phyloP scores from a whole-genome alignment of 2,329 filamentous ascomycete genomes.

The Monilinia fructicola region DNA sequence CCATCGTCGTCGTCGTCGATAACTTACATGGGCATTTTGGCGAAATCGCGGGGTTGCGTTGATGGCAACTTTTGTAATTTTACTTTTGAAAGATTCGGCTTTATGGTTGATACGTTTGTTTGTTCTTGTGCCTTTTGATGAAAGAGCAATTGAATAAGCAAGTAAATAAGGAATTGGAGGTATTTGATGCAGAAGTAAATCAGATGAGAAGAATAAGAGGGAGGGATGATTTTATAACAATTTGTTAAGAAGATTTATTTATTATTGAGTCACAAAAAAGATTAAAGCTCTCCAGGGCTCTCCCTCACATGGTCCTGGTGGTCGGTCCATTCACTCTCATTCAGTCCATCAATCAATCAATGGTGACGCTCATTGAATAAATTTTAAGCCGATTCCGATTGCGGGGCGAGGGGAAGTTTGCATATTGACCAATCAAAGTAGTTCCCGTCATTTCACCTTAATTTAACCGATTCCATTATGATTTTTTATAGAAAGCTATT shows the following conservation, averaged over 20 bases:
- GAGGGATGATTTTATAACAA: not conserved
- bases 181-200: not conserved
- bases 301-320: no score
- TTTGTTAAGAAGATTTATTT: not conserved
- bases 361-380: not conserved
- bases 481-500: no score
- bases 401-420: slow-evolving; percentile 18
- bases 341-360: not conserved
- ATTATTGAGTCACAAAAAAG: slow-evolving; percentile 13
- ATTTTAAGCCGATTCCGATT: slow-evolving; percentile 11
- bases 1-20: not conserved
- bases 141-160: not conserved
- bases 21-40: slow-evolving; percentile 33
- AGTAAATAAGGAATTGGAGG: not conserved
- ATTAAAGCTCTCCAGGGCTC: not conserved
- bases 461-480: no score
- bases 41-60: slow-evolving; percentile 8
- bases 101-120: slow-evolving; percentile 1
- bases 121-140: not conserved
- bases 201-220: not conserved
- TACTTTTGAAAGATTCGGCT: not conserved
- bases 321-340: not conserved
- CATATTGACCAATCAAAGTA: not conserved
- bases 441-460: no score
- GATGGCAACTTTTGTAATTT: not conserved